Conservation (phyloP, 345 rosid species). For the Toxicodendron radicans region DNA sequence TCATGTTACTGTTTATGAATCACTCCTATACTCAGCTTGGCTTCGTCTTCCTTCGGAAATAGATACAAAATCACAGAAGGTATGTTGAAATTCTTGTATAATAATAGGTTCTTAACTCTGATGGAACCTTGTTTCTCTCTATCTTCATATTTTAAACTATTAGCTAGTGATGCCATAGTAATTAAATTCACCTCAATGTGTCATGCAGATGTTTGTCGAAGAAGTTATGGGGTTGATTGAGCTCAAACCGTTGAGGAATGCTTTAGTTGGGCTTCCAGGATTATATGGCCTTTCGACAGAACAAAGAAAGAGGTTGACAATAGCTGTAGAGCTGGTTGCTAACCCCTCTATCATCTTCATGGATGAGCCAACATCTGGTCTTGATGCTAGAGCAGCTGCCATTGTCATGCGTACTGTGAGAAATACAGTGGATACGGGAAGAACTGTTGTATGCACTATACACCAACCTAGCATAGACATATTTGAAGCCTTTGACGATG, state of each 20-base stretch:
- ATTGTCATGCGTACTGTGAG: constrained; percentile 60
- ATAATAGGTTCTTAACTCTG: neutral
- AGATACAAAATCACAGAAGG: neutral
- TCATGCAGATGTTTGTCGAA: constrained; percentile 45
- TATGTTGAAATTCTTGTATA: neutral
- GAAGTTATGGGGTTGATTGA: constrained; percentile 55
- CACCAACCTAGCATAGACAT: constrained; percentile 64
- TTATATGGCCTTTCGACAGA: constrained; percentile 52
- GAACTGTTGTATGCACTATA: constrained; percentile 63
- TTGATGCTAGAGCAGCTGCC: constrained; percentile 64
- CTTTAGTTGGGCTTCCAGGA: constrained; percentile 55
- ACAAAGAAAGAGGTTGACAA: constrained; percentile 57
- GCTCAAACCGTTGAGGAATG: constrained; percentile 38
- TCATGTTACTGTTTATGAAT: constrained; percentile 14
- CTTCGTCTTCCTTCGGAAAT: constrained; percentile 10
- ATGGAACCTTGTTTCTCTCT: neutral
- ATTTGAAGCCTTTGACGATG: constrained; percentile 63
- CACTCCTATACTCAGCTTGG: constrained; percentile 19
- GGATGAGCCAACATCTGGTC: constrained; percentile 63
- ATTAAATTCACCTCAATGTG: neutral
- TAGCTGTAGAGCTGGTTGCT: constrained; percentile 63
- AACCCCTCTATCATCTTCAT: constrained; percentile 64
- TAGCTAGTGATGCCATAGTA: neutral
- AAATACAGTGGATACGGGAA: constrained; percentile 53
- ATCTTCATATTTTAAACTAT: neutral